phyloP scores from a whole-genome alignment of 2,329 filamentous ascomycete genomes.

The Stemphylium vesicarium region DNA sequence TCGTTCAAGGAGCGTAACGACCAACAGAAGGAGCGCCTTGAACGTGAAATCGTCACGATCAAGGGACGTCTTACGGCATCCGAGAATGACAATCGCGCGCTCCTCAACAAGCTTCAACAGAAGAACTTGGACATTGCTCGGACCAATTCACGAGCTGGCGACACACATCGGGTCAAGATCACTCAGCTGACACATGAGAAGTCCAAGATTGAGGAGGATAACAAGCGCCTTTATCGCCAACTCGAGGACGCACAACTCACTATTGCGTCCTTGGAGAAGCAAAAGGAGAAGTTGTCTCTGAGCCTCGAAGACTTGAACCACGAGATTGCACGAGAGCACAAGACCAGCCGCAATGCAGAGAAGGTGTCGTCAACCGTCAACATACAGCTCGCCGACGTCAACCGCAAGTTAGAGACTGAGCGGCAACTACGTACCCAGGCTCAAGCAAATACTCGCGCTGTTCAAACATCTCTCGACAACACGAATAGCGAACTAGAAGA shows the following conservation, averaged over 20 bases:
- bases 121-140: conserved; percentile 96
- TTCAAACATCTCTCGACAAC: conserved; percentile 79
- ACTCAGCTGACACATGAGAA: conserved; percentile 82
- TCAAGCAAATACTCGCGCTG: conserved; percentile 80
- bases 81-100: conserved; percentile 91
- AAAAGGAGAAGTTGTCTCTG: conserved; percentile 88
- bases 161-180: conserved; percentile 80
- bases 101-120: conserved; percentile 97
- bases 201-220: conserved; percentile 79
- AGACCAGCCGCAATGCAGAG: conserved; percentile 87
- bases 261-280: conserved; percentile 86
- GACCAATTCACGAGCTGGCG: conserved; percentile 82
- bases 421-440: conserved; percentile 83
- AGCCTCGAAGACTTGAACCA: conserved; percentile 91
- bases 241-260: conserved; percentile 84
- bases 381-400: conserved; percentile 85
- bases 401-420: conserved; percentile 89
- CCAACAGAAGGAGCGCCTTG: conserved; percentile 90
- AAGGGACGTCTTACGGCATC: conserved; percentile 89
- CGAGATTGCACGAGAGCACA: conserved; percentile 87
- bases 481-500: conserved; percentile 82
- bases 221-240: conserved; percentile 79
- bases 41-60: conserved; percentile 87
- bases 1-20: conserved; percentile 89
- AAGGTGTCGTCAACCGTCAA: conserved; percentile 81